Conservation (phyloP, 2,329 filamentous ascomycete genomes). For the Claviceps digitariae region DNA sequence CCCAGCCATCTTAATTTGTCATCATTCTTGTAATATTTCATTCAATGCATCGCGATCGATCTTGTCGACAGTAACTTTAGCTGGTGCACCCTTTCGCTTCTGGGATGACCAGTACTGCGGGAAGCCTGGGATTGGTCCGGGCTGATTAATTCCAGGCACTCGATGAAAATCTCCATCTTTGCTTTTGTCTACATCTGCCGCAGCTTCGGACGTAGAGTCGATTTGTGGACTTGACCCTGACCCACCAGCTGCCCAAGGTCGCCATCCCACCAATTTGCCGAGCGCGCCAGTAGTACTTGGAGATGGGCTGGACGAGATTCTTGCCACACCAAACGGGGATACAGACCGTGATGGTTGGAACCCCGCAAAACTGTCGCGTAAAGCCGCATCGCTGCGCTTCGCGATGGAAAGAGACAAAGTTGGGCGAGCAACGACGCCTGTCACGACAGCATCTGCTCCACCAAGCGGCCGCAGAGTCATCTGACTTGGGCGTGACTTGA, state of each 20-base stretch:
- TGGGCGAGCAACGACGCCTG: constrained; percentile 45
- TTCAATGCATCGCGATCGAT: constrained; percentile 47
- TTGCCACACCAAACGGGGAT: constrained; percentile 19
- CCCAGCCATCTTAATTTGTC: neutral
- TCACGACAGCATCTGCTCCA: constrained; percentile 41
- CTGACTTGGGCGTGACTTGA: constrained; percentile 63
- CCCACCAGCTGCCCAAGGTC: constrained; percentile 27
- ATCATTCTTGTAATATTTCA: constrained; percentile 35
- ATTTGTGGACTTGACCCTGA: constrained; percentile 5
- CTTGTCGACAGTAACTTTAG: constrained; percentile 41
- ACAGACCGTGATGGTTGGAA: constrained; percentile 20
- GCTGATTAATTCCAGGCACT: constrained; percentile 64
- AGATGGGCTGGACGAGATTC: constrained; percentile 14
- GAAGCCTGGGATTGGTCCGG: constrained; percentile 61
- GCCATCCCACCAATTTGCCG: constrained; percentile 35
- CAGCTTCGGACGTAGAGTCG: constrained; percentile 5
- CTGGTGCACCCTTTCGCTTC: constrained; percentile 38
- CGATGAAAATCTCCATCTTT: constrained; percentile 30
- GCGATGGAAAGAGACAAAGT: constrained; percentile 35
- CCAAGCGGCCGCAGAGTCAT: constrained; percentile 45
- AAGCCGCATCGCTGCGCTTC: constrained; percentile 38
- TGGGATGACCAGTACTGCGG: constrained; percentile 38
- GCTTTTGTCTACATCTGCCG: neutral
- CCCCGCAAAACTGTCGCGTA: constrained; percentile 41
- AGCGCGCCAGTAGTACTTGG: constrained; percentile 16